A percentile compares a stretch with the other conserved stretches of the same genome.
phyloP scores from a whole-genome alignment of 768 basidiomycete species.

The Serendipita indica region DNA sequence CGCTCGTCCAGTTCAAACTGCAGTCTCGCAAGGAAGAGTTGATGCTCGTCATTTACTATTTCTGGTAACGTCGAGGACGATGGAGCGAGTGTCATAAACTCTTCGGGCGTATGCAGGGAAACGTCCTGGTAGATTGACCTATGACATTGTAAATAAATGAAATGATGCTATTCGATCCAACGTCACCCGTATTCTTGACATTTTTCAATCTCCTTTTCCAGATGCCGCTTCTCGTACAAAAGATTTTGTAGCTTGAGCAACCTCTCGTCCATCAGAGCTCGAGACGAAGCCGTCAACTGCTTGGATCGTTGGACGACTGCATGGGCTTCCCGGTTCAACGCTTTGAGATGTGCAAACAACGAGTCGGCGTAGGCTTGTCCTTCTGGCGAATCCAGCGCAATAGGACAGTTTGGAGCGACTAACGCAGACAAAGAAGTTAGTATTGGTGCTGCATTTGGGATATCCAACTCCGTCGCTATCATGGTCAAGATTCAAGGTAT shows the following conservation, averaged over 20 bases:
- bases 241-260: constrained; percentile 77
- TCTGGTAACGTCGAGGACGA: constrained; percentile 46
- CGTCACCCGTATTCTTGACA: constrained; percentile 77
- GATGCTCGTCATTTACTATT: constrained; percentile 54
- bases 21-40: constrained; percentile 75
- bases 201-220: constrained; percentile 84
- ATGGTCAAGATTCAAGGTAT: neutral
- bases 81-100: constrained; percentile 57
- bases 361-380: constrained; percentile 55
- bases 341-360: constrained; percentile 66
- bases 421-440: neutral
- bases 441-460: neutral
- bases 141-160: no score
- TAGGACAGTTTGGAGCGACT: neutral
- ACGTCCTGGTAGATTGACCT: constrained; percentile 86
- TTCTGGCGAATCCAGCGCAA: constrained; percentile 28
- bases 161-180: neutral
- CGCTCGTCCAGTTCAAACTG: constrained; percentile 80
- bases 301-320: constrained; percentile 56
- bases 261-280: constrained; percentile 82
- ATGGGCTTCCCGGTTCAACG: constrained; percentile 61
- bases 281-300: constrained; percentile 52
- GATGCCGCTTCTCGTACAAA: constrained; percentile 75
- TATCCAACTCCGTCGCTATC: neutral
- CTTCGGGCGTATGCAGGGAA: constrained; percentile 51